Percentiles rank a stretch among this genome's conserved stretches.
Conservation (phyloP, 2,329 filamentous ascomycete species). For the Penicillium janthinellum region DNA sequence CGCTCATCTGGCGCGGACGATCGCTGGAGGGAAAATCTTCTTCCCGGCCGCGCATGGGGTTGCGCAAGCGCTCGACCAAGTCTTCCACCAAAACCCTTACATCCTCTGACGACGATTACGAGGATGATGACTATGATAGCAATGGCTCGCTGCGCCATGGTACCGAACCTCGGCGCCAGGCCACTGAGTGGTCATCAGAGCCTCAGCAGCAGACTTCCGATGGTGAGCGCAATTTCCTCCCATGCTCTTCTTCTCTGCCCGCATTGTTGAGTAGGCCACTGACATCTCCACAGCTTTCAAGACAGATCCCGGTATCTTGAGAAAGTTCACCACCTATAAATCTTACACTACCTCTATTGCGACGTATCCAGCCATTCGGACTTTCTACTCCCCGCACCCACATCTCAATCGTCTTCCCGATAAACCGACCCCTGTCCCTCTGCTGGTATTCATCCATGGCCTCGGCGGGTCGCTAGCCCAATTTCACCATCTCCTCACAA, state of each 20-base stretch:
- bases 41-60: slow-evolving; percentile 6
- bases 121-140: slow-evolving; percentile 40
- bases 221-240: slow-evolving; percentile 26
- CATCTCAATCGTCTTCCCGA: slow-evolving; percentile 79
- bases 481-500: slow-evolving; percentile 78
- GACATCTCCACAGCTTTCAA: slow-evolving; percentile 31
- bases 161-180: slow-evolving; percentile 23
- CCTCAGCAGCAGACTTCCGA: slow-evolving; percentile 32
- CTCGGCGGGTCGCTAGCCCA: slow-evolving; percentile 90
- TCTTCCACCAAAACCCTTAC: slow-evolving; percentile 32
- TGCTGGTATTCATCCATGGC: slow-evolving; percentile 90
- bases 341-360: slow-evolving; percentile 71
- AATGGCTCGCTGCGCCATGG: slow-evolving; percentile 34
- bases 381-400: slow-evolving; percentile 80
- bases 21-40: slow-evolving; percentile 10
- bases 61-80: slow-evolving; percentile 28
- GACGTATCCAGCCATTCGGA: slow-evolving; percentile 74
- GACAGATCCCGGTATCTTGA: slow-evolving; percentile 78
- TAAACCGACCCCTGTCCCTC: slow-evolving; percentile 71
- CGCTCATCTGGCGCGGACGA: slow-evolving; percentile 29
- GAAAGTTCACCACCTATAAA: slow-evolving; percentile 70
- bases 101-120: slow-evolving; percentile 43
- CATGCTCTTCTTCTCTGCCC: background rate
- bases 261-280: background rate
- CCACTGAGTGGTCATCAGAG: slow-evolving; percentile 26